Evolutionary conservation across 1,284 basidiomycete genomes (phyloP), one percentile per base, ranked within the genome.

Genomic region (Erythrobasidium hasegawianum): DNA sequence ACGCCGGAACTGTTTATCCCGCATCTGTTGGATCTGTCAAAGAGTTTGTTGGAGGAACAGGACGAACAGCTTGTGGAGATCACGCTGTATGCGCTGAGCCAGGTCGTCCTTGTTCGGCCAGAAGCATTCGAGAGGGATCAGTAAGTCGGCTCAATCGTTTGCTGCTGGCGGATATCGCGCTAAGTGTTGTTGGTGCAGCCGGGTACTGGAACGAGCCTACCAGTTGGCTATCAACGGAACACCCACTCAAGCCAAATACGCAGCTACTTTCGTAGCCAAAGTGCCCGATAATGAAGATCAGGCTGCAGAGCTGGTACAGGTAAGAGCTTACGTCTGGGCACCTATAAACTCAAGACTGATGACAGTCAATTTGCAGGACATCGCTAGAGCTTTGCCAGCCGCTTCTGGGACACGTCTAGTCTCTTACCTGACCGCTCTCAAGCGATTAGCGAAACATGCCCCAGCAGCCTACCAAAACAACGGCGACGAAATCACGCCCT

Each of bases 161-260:
- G n/a, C n/a, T n/a, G n/a, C n/a, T n/a, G n/a, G n/a, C n/a, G n/a
- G n/a, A n/a, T n/a, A n/a, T n/a, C n/a, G n/a, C n/a, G n/a, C n/a
- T n/a, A n/a, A n/a, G 0, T 1, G 2, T 1, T 8, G 22, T 84
- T 22, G 84, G n/a, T 24, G 49, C 58, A 78, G 75, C 47, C 74
- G 74, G 59, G 70, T 86, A 0, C 76, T 86, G 9, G 89, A 94
- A 41, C 81, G 86, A 14, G 80, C 88, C 8, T 79, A 79, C 61
- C 81, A 83, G 33, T 83, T 86, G 70, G 87, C 84, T 0, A 76
- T 86, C 38, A 82, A 84, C 10, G 82, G 84, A 0, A 84, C 87
- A 39, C 80, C 81, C 18, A 81, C 84, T 18, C 86, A 89, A 73
- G 88, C 92, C 20, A 97, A 97, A 77, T 94, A 90, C 76, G 90